Percentiles rank a stretch among this genome's conserved stretches.
Conservation (phyloP, 208 protist genomes). For the Naegleria lovaniensis region DNA sequence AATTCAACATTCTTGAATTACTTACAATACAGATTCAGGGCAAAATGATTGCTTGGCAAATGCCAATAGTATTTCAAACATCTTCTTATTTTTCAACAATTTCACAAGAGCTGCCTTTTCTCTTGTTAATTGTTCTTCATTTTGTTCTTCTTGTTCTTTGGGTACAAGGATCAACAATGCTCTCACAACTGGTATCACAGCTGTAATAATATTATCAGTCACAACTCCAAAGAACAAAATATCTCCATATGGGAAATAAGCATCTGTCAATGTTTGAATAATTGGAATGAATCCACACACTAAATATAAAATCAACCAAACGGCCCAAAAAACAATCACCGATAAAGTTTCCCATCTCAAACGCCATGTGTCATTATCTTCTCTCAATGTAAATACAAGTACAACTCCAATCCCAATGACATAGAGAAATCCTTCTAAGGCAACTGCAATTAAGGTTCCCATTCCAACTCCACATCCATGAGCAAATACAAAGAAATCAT, state of each 20-base stretch:
- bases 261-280: background rate
- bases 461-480: background rate
- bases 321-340: background rate
- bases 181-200: background rate
- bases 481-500: background rate
- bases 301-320: background rate
- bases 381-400: background rate
- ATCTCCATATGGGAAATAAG: background rate
- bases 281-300: background rate
- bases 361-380: background rate
- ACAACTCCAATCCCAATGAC: background rate
- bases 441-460: background rate
- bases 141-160: background rate
- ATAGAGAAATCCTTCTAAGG: background rate
- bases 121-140: background rate
- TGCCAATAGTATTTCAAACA: background rate
- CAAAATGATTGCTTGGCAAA: background rate
- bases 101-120: background rate
- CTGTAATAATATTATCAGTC: background rate
- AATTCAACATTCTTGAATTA: background rate
- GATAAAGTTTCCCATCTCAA: background rate
- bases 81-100: background rate
- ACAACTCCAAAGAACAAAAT: background rate
- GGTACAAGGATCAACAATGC: background rate
- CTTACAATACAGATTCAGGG: background rate